Base-by-base conservation (phyloP, 306 rosid genomes). In the Casuarina equisetifolia region DNA sequence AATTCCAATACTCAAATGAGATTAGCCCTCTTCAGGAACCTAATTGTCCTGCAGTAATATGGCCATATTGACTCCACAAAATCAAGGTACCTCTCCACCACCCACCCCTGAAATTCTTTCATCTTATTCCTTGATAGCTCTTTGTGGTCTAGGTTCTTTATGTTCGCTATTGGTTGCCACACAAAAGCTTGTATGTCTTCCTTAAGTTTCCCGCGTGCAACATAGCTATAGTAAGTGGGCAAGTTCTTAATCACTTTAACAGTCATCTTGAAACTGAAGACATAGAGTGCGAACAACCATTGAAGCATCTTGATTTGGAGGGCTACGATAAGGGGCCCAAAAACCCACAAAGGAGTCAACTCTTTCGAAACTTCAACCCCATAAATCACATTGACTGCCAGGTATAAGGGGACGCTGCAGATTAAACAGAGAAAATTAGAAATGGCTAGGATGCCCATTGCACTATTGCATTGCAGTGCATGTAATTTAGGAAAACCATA, bases 21-120 rank as follows among this genome's bases (percentile, higher is more conserved):
- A 88, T 93, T 87, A 54, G 98, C 90, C 77, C 86, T 89, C 87
- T 88, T 93, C 42, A 93, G 79, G 83, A 91, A 91, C 76, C 98
- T 91, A 71, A 93, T 89, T 54, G 90, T 62, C 77, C 96, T 80
- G 82, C 93, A 89, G 73, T 93, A 93, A 76, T 74, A 85, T 43
- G 98, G 98, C 98, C 98, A 93, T 82, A 91, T 87, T 51, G 86
- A 91, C 83, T 93, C 98, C 75, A 89, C 82, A 70, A 76, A 91
- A 80, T 93, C 98, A 42, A 89, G 89, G 80, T 88, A 89, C 84
- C 50, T 85, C 85, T 93, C 97, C 73, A 76, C 17, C 16, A 83
- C 17, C 85, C 89, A 80, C 25, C 81, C 86, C 85, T 80, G 82
- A 77, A 89, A 80, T 80, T 71, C 92, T 82, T 85, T 86, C 81